Evolutionary conservation across 1,284 basidiomycete genomes (phyloP).

Genomic region (Mrakiaceae sp.): DNA sequence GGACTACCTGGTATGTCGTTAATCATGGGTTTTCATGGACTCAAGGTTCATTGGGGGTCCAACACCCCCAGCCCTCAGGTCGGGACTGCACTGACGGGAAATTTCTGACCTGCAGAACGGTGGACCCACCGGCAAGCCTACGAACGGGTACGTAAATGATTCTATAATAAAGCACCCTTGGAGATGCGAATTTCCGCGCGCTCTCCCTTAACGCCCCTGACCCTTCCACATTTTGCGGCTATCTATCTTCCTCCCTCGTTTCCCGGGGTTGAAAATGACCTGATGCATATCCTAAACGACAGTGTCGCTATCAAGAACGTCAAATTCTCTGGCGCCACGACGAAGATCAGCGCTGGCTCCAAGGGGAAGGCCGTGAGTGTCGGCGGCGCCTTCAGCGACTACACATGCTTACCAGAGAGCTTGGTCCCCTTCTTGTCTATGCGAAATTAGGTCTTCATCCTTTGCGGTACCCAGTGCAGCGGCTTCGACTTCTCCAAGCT

Average conservation of each 20-base stretch:
- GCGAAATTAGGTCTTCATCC: constrained; percentile 15
- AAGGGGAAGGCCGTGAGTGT: background rate
- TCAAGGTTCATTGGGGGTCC: background rate
- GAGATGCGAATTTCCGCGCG: too few species aligned
- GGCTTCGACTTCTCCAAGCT: background rate
- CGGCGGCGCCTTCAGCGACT: too few species aligned
- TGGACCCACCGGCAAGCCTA: constrained; percentile 19
- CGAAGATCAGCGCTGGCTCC: background rate
- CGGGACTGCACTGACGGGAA: background rate
- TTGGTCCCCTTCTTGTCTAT: too few species aligned
- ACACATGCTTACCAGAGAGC: too few species aligned
- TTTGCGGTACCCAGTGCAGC: background rate
- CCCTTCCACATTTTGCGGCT: too few species aligned
- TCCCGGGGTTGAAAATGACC: too few species aligned
- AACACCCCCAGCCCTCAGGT: background rate
- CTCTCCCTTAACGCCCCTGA: too few species aligned
- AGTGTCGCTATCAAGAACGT: constrained; percentile 12
- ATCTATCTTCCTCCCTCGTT: too few species aligned
- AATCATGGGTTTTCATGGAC: background rate
- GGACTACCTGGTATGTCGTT: constrained; percentile 5
- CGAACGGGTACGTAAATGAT: constrained; percentile 3
- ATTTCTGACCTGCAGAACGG: constrained; percentile 12
- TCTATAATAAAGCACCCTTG: too few species aligned
- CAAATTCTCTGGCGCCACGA: constrained; percentile 5
- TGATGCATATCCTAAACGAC: too few species aligned